Conservation (phyloP, 306 rosid species). For the Morella rubra region DNA sequence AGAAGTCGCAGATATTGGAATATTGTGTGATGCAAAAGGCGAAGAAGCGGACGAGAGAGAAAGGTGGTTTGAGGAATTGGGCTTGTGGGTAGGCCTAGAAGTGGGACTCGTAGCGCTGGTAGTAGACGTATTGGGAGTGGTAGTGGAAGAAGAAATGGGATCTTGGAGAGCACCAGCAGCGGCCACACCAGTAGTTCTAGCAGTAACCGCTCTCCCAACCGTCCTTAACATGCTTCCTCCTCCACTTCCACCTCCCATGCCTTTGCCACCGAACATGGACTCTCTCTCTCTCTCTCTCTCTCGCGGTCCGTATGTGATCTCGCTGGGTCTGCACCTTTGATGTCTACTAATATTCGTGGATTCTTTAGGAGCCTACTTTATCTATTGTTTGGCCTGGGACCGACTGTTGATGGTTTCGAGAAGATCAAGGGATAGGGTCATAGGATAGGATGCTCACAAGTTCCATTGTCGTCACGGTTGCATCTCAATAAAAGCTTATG, state of each 20-base stretch:
- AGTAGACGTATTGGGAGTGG: background rate
- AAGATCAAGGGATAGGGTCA: constrained; percentile 16
- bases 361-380: background rate
- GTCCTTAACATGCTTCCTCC: constrained; percentile 38
- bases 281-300: background rate
- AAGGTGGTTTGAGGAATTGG: constrained; percentile 22
- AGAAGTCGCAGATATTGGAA: constrained; percentile 19
- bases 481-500: background rate
- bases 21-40: constrained; percentile 27
- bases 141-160: constrained; percentile 22
- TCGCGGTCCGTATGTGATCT: background rate
- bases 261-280: constrained; percentile 45
- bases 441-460: background rate
- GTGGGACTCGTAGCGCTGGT: constrained; percentile 7
- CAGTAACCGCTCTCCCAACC: constrained; percentile 33
- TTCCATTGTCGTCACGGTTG: background rate
- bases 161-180: constrained; percentile 36
- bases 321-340: background rate
- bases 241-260: constrained; percentile 47
- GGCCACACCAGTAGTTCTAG: constrained; percentile 33
- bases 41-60: constrained; percentile 33
- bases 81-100: constrained; percentile 33
- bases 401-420: background rate
- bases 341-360: background rate
- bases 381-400: background rate